A percentile compares a stretch with the other conserved stretches of the same genome.
These are phyloP conservation scores for Peronospora belbahrii DNA, from an alignment of 352 stramenopile genomes.

Conservation along the genomic window DNA sequence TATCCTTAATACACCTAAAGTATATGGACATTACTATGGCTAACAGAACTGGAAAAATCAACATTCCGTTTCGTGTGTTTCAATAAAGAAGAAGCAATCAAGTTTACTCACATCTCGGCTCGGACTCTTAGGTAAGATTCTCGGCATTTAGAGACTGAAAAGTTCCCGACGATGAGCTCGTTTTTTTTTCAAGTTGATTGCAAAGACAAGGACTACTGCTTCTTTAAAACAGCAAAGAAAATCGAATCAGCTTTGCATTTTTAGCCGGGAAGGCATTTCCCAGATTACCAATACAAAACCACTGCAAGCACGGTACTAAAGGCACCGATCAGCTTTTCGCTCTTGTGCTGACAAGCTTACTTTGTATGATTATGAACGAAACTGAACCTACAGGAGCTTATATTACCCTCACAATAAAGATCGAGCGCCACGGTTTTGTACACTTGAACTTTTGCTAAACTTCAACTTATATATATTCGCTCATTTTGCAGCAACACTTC, in stretches of 20 bases:
- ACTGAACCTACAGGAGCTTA: no score
- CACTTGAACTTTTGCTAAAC: slow-evolving; percentile 11
- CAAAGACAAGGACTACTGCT: slow-evolving; percentile 13
- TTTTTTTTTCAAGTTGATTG: slow-evolving; percentile 2
- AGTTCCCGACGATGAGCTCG: no score
- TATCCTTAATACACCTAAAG: no score
- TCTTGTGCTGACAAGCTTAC: no score
- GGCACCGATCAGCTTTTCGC: slow-evolving; percentile 5
- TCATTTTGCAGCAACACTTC: background rate
- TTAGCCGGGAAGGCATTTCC: background rate
- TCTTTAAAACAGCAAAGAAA: background rate
- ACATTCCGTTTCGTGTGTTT: background rate
- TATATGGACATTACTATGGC: no score
- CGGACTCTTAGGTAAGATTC: no score
- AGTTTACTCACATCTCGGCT: no score
- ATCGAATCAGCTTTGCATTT: background rate
- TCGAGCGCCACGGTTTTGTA: slow-evolving; percentile 6
- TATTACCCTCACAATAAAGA: no score
- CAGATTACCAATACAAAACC: background rate
- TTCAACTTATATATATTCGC: slow-evolving; percentile 3
- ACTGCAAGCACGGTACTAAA: background rate
- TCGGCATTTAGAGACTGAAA: no score
- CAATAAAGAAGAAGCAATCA: no score
- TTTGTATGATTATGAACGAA: no score
- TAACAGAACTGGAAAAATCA: no score